Evolutionary conservation across 805 yeast species (phyloP), one percentile per base, ranked within the genome.

Genomic region (Blastobotrys attinorum): DNA sequence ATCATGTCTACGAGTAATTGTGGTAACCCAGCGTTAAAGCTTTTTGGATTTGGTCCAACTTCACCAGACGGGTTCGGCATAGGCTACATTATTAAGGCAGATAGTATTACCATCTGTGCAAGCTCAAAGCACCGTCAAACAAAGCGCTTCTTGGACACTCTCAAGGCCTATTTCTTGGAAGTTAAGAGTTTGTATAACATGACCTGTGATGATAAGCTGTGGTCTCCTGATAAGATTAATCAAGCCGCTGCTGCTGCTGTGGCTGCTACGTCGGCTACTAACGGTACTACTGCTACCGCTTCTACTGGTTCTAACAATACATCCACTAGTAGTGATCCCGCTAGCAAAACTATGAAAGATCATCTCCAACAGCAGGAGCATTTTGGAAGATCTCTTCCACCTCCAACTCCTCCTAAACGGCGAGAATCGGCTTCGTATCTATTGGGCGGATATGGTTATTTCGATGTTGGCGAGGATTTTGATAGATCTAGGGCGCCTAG

Each of bases 11-110:
- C 92, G 3, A 79, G 89, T 15, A 88, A 88, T 62, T 88, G 97
- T 66, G 96, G 96, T 31, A 88, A 88, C 60, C 95, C 95, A 4
- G 83, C 95, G 1, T 69, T 88, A 45, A 79, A 83, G 49, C 70
- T 82, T 40, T 88, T 88, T 67, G 97, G 97, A 0, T 88, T 88
- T 57, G 94, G 96, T 3, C 96, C 97, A 2, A 89, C 87, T 1
- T 72, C 83, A 11, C 82, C 87, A 39, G 89, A 85, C 57, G 97
- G 97, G 2, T 87, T 82, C 62, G 96, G 96, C n/a, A 74, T 88
- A 31, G 96, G 95, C 3, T 88, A 88, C 60, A 85, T 88, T 52
- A 82, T 88, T 53, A 87, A 89, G 61, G 76, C 71, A 35, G 84
- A 86, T 56, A 78, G 86, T 17, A 76, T 88, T 22, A 76, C 88